Evolutionary conservation across 345 rosid species (phyloP), one percentile per base, ranked within the genome.

Genomic region (Populus euphratica): DNA sequence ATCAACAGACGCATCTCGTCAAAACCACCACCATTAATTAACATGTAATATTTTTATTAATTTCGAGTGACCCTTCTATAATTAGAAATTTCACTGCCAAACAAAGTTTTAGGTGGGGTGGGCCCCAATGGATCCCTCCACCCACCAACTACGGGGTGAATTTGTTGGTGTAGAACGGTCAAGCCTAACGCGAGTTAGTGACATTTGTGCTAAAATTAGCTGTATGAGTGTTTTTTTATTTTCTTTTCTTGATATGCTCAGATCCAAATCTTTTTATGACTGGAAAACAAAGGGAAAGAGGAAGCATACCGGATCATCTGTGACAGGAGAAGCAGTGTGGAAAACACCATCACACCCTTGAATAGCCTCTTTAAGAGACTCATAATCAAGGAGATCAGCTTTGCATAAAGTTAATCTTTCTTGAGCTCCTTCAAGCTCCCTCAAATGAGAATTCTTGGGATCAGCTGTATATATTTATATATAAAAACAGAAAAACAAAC

Each of bases 261-360:
- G 72, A 79, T 74, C 78, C 79, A 84, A 78, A 77, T 77, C 44
- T 65, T 25, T 18, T 5, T 14, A 61, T 10, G 4, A 54, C 2
- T 0, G 49, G 20, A 33, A 29, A 50, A 20, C 13, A n/a, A 10
- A 61, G 13, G 9, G 66, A 2, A 27, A 69, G 31, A 23, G 54
- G 10, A 1, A 41, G 85, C 93, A 84, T 35, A 96, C 99, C 18
- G 99, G 99, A 76, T 93, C 98, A 50, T 96, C 98, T 17, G 98
- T 96, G 79, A 93, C 92, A 0, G 99, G 99, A 68, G 97, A 96
- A 68, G 99, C 99, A 14, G 97, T 86, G 72, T 96, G 99, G 84
- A 96, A 87, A 75, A 96, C 99, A n/a, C 99, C 99, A 62, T 92
- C 89, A 54, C 99, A 96, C 5, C 95, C 99, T 14, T 33, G 63